phyloP scores from a whole-genome alignment of 2,329 filamentous ascomycete genomes.

The Stachybotrys chlorohalonatus region DNA sequence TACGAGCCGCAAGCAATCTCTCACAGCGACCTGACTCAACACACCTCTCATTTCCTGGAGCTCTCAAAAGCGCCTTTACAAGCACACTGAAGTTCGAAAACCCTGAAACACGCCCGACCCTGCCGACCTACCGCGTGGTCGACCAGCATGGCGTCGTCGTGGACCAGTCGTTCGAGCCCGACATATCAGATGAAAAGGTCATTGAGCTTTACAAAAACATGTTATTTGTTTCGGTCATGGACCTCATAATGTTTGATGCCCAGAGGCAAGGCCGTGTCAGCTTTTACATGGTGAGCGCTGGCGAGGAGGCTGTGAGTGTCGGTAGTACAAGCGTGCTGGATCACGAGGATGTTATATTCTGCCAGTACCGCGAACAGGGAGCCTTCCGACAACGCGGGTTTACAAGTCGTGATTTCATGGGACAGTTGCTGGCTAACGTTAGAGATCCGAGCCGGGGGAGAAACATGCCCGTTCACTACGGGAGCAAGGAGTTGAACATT shows the following conservation, averaged over 20 bases:
- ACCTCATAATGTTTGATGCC: conserved; percentile 95
- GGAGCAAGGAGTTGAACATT: conserved; percentile 73
- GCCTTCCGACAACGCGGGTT: conserved; percentile 87
- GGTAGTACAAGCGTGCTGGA: conserved; percentile 77
- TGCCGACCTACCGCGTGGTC: conserved; percentile 87
- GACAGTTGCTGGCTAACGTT: conserved; percentile 81
- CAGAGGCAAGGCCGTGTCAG: conserved; percentile 88
- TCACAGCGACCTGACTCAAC: conserved; percentile 48
- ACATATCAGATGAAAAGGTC: conserved; percentile 56
- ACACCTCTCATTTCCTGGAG: conserved; percentile 77
- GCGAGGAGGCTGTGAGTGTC: conserved; percentile 89
- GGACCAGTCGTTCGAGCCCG: conserved; percentile 59
- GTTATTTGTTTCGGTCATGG: conserved; percentile 73
- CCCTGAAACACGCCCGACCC: conserved; percentile 61
- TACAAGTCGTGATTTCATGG: conserved; percentile 84
- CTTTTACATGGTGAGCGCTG: conserved; percentile 96
- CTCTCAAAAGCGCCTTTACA: conserved; percentile 88
- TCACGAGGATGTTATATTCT: conserved; percentile 84
- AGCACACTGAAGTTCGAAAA: conserved; percentile 67
- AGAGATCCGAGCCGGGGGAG: conserved; percentile 73
- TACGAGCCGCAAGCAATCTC: conserved; percentile 36
- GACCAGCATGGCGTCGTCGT: conserved; percentile 81
- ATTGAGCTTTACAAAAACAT: conserved; percentile 56
- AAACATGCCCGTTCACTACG: conserved; percentile 98
- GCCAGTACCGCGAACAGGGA: conserved; percentile 89